These are phyloP conservation scores for Acacia acuminata DNA, from an alignment of 306 rosid genomes.

Conservation along the genomic window DNA sequence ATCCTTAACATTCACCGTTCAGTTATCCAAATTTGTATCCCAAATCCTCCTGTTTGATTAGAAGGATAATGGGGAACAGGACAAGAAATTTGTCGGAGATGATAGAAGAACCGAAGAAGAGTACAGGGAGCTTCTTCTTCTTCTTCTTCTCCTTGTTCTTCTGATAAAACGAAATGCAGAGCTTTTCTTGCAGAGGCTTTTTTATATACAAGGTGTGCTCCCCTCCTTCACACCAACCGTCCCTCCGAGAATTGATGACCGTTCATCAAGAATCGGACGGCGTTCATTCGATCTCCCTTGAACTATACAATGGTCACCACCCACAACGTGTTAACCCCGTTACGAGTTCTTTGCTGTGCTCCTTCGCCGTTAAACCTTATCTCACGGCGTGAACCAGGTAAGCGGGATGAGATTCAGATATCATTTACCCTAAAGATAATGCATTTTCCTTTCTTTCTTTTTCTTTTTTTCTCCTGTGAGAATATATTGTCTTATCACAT, in stretches of 20 bases:
- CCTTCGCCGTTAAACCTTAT: constrained; percentile 5
- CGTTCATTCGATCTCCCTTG: constrained; percentile 1
- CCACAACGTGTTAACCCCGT: constrained; percentile 42
- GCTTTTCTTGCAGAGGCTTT: constrained; percentile 41
- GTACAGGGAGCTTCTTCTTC: constrained; percentile 36
- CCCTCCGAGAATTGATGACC: constrained; percentile 38
- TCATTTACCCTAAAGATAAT: neutral
- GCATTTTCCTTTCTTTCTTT: neutral
- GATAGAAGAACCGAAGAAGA: constrained; percentile 31
- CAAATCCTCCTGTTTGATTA: constrained; percentile 18
- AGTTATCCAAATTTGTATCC: constrained; percentile 30
- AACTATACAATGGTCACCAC: constrained; percentile 39
- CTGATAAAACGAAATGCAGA: constrained; percentile 60
- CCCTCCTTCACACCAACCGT: constrained; percentile 53
- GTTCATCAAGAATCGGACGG: constrained; percentile 51
- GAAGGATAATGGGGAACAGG: constrained; percentile 22
- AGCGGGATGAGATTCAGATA: constrained; percentile 42
- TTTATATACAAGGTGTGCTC: constrained; percentile 47
- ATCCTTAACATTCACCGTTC: constrained; percentile 51
- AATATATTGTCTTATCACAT: neutral
- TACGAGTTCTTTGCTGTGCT: constrained; percentile 24
- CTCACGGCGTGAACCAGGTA: constrained; percentile 31
- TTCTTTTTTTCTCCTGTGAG: neutral
- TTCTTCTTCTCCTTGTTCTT: constrained; percentile 8
- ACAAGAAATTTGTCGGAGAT: constrained; percentile 11